Evolutionary conservation across 352 stramenopile species (phyloP).

Genomic region (Globisporangium middletonii): DNA sequence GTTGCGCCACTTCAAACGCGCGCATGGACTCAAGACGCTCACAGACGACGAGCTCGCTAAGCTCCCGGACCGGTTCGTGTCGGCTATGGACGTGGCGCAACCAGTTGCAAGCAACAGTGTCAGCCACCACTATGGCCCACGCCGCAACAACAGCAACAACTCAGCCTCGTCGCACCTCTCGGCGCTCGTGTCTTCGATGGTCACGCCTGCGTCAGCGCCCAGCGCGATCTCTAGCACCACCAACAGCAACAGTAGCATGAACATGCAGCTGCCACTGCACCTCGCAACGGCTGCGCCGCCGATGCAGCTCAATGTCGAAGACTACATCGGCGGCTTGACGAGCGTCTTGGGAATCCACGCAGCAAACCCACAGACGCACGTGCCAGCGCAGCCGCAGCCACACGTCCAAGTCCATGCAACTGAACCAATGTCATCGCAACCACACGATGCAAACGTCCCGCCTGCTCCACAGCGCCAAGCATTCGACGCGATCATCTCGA

Average conservation of each 20-base stretch:
- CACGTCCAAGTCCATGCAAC: constrained; percentile 1
- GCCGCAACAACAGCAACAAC: constrained; percentile 1
- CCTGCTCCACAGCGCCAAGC: constrained; percentile 5
- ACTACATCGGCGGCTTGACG: constrained; percentile 28
- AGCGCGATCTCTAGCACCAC: background rate
- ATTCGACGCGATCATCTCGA: constrained; percentile 24
- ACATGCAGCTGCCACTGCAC: background rate
- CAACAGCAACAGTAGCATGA: background rate
- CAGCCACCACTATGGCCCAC: background rate
- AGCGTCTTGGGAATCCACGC: constrained; percentile 7
- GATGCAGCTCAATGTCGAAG: constrained; percentile 15
- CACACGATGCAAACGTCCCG: constrained; percentile 7
- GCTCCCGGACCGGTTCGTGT: constrained; percentile 46
- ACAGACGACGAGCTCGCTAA: constrained; percentile 41
- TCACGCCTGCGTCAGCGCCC: background rate
- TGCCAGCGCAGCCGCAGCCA: constrained; percentile 7
- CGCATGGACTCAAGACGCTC: constrained; percentile 52
- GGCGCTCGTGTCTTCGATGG: constrained; percentile 1
- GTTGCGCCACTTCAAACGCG: constrained; percentile 64
- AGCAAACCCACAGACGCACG: background rate
- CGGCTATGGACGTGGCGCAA: constrained; percentile 48
- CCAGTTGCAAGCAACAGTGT: background rate
- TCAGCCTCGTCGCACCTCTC: background rate
- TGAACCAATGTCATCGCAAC: constrained; percentile 3
- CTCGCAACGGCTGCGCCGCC: background rate